These are phyloP conservation scores for Stephanodiscus triporus DNA, from an alignment of 108 stramenopile species.

Conservation along the genomic window DNA sequence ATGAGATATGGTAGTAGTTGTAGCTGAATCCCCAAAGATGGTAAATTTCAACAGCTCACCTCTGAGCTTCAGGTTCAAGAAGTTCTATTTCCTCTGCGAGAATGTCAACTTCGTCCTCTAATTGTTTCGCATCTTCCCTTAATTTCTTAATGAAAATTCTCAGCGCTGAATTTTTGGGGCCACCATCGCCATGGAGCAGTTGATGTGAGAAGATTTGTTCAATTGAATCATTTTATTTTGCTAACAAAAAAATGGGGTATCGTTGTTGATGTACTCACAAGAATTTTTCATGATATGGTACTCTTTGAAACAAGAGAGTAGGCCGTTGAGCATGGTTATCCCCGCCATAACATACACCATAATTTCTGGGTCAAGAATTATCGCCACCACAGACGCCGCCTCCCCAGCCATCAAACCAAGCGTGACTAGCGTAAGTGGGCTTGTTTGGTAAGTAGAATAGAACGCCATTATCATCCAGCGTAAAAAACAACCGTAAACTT, in stretches of 20 bases:
- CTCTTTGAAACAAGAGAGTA: neutral
- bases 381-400: neutral
- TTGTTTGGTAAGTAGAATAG: neutral
- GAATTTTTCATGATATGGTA: neutral
- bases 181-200: neutral
- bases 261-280: no score
- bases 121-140: neutral
- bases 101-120: neutral
- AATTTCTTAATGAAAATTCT: neutral
- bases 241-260: neutral
- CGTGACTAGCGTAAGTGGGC: neutral
- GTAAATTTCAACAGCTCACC: conserved; percentile 1
- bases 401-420: neutral
- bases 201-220: neutral
- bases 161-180: neutral
- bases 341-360: neutral
- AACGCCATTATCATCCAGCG: neutral
- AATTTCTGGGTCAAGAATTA: neutral
- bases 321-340: neutral
- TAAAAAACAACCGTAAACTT: neutral
- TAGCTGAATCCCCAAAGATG: neutral
- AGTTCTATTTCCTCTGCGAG: neutral
- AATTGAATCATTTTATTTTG: neutral
- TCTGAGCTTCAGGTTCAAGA: neutral
- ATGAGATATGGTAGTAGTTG: neutral